phyloP scores from a whole-genome alignment of 2,329 filamentous ascomycete species.

The Aspergillus fumigatiaffinis region DNA sequence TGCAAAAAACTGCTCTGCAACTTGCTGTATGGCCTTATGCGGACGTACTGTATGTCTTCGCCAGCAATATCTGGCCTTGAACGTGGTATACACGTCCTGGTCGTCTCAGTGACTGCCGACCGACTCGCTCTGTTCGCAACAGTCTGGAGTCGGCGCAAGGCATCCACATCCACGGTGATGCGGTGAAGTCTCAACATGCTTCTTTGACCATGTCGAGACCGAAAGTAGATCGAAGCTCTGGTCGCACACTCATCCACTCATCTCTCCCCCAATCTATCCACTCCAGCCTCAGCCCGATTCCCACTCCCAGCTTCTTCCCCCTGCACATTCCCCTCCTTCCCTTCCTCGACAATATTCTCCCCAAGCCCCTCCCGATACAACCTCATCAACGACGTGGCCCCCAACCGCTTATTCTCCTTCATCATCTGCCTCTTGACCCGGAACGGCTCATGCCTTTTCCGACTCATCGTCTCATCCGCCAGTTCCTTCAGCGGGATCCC shows the following conservation, averaged over 20 bases:
- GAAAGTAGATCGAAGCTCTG: background rate
- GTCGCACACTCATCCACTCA: background rate
- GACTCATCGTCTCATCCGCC: conserved; percentile 29
- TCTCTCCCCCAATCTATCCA: conserved; percentile 1
- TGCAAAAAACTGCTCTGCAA: background rate
- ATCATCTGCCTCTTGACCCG: conserved; percentile 17
- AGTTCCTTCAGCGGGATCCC: conserved; percentile 25
- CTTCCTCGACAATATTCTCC: background rate
- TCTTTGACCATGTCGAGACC: background rate
- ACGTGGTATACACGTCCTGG: background rate
- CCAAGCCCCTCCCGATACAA: conserved; percentile 20
- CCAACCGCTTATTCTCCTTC: conserved; percentile 19
- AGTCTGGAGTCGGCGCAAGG: background rate
- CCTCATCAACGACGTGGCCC: conserved; percentile 23
- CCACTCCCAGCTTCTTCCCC: background rate
- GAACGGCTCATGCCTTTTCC: conserved; percentile 19
- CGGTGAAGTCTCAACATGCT: background rate
- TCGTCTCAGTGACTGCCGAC: background rate
- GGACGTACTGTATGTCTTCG: background rate
- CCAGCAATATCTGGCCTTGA: background rate
- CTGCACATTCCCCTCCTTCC: background rate
- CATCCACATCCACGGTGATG: background rate
- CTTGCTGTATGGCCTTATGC: background rate
- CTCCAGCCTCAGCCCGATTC: background rate
- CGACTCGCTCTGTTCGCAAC: too few relatives aligned